Evolutionary conservation across 1,139 yeast genomes (phyloP).

Genomic region (Scheffersomyces quercinus): DNA sequence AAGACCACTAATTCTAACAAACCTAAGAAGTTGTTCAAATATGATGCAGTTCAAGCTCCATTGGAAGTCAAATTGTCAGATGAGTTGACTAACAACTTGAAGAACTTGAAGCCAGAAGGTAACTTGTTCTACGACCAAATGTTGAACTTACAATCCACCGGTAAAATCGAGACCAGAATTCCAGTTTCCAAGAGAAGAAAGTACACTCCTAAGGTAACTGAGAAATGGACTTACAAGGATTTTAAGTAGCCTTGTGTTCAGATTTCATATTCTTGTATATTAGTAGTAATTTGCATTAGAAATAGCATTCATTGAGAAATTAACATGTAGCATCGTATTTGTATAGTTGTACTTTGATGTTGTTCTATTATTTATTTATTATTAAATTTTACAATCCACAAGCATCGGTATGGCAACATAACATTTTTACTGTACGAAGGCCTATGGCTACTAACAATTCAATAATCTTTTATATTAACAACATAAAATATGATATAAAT

Average conservation of each 20-base stretch:
- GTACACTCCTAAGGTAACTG: slow-evolving; percentile 74
- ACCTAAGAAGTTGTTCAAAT: slow-evolving; percentile 48
- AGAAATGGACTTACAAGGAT: slow-evolving; percentile 92
- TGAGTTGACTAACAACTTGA: slow-evolving; percentile 81
- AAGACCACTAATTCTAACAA: slow-evolving; percentile 19
- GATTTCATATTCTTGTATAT: too few species aligned
- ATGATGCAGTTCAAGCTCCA: slow-evolving; percentile 60
- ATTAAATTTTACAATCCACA: too few species aligned
- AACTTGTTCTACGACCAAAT: slow-evolving; percentile 80
- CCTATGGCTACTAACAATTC: too few species aligned
- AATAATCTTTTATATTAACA: too few species aligned
- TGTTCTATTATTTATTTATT: too few species aligned
- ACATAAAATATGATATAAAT: too few species aligned
- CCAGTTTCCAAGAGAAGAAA: slow-evolving; percentile 67
- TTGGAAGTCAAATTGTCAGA: slow-evolving; percentile 87
- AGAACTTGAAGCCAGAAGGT: slow-evolving; percentile 90
- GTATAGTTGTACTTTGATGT: too few species aligned
- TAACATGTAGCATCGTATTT: too few species aligned
- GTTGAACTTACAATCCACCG: slow-evolving; percentile 77
- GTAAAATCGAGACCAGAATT: slow-evolving; percentile 82
- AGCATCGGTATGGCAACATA: too few species aligned
- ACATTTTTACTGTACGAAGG: too few species aligned
- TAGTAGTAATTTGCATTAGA: too few species aligned
- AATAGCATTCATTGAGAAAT: too few species aligned
- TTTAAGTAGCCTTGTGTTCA: slow-evolving; percentile 46